Evolutionary conservation across 106 monocot genomes (phyloP).

Genomic region (Apostasia ramifera): DNA sequence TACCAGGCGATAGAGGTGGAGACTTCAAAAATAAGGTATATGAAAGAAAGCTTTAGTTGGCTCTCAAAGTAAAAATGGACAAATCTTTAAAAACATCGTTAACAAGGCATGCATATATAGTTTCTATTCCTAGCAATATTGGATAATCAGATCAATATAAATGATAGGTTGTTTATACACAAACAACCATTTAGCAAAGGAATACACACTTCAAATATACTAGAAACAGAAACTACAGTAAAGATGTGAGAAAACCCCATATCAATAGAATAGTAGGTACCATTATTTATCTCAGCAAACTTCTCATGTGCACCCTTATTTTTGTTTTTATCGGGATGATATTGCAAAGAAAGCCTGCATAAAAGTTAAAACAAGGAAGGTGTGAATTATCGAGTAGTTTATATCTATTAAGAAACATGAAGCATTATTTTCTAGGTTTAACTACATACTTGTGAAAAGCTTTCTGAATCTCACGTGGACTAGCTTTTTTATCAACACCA

Average conservation of each 20-base stretch:
- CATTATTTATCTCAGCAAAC: conserved; percentile 94
- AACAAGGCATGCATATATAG: no score
- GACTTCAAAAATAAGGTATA: not conserved
- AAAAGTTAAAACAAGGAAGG: not conserved
- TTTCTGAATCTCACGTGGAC: conserved; percentile 86
- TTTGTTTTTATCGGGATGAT: conserved; percentile 99
- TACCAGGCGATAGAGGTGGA: no score
- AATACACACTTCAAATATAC: not conserved
- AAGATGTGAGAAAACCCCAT: not conserved
- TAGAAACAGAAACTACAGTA: not conserved
- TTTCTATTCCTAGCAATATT: no score
- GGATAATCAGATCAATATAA: no score
- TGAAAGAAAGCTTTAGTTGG: conserved; percentile 1
- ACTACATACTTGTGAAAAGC: conserved; percentile 84
- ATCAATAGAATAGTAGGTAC: conserved; percentile 26
- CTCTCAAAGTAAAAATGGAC: not conserved
- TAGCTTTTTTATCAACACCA: conserved; percentile 84
- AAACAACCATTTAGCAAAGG: no score
- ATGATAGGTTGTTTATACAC: no score
- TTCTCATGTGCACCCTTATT: conserved; percentile 85
- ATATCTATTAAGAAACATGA: not conserved
- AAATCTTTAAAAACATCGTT: no score
- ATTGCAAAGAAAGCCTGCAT: conserved; percentile 85
- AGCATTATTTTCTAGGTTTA: not conserved
- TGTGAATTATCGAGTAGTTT: not conserved